These are phyloP conservation scores for Psidium friedrichsthalianum DNA, from an alignment of 345 rosid genomes.

Conservation along the genomic window DNA sequence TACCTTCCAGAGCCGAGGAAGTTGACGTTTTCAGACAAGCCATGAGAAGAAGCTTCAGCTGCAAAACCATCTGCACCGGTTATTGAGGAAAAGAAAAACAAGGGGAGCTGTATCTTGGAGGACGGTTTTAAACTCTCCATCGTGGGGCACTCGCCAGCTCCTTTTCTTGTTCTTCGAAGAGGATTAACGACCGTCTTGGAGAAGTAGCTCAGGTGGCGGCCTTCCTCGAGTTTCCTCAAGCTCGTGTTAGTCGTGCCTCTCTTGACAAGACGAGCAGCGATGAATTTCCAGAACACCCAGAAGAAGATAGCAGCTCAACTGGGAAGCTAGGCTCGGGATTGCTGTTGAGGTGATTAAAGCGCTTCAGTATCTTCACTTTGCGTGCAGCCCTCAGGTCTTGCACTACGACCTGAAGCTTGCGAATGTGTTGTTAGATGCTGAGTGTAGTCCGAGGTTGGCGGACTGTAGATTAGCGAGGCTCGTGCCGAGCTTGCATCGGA, in stretches of 20 bases:
- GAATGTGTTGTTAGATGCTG: conserved; percentile 89
- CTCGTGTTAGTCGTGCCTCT: conserved; percentile 4
- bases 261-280: background rate
- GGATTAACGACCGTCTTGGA: conserved; percentile 29
- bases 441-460: conserved; percentile 71
- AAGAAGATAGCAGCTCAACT: conserved; percentile 41
- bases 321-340: conserved; percentile 81
- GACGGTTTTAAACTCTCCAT: too few species aligned
- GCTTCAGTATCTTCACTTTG: too few species aligned
- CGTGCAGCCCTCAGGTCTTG: conserved; percentile 59
- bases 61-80: too few species aligned
- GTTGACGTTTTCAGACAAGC: too few species aligned
- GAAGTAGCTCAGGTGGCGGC: conserved; percentile 7
- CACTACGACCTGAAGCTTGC: conserved; percentile 77
- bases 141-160: too few species aligned
- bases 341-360: conserved; percentile 90
- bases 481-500: conserved; percentile 38
- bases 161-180: too few species aligned
- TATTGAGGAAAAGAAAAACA: too few species aligned
- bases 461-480: conserved; percentile 71
- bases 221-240: conserved; percentile 33
- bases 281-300: conserved; percentile 12
- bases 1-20: too few species aligned
- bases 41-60: too few species aligned
- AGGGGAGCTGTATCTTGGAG: too few species aligned